These are phyloP conservation scores for Mortierella alpina DNA, from an alignment of 192 early-diverging fungal genomes.

Conservation along the genomic window DNA sequence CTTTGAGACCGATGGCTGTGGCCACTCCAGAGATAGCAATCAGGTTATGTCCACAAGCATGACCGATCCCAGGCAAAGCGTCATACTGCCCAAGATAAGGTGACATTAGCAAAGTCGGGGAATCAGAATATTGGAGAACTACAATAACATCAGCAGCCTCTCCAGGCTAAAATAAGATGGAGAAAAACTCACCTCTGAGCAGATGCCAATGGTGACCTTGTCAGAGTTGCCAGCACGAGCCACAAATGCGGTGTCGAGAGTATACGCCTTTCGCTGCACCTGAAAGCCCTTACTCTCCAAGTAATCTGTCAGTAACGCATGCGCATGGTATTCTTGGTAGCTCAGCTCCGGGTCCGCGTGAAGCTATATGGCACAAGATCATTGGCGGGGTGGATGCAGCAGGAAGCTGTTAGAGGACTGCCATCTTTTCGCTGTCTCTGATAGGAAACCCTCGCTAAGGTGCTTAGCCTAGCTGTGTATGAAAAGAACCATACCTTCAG, in stretches of 20 bases:
- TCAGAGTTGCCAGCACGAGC: constrained; percentile 56
- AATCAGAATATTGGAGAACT: too few species aligned
- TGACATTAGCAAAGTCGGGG: too few species aligned
- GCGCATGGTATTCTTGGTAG: constrained; percentile 68
- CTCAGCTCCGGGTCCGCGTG: constrained; percentile 71
- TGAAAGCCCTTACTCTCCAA: constrained; percentile 72
- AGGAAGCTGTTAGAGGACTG: not conserved
- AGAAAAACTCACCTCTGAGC: constrained; percentile 40
- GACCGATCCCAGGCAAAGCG: constrained; percentile 73
- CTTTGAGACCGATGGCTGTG: constrained; percentile 64
- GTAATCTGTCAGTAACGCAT: constrained; percentile 71
- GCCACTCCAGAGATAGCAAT: constrained; percentile 79
- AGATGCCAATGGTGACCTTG: constrained; percentile 47
- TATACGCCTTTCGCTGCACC: constrained; percentile 68
- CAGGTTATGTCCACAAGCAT: constrained; percentile 79
- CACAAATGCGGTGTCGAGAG: constrained; percentile 79
- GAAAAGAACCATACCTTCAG: constrained; percentile 42
- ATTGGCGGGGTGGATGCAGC: not conserved
- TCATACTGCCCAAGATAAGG: constrained; percentile 57
- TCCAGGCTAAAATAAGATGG: not conserved
- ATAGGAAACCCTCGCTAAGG: not conserved
- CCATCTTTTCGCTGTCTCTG: too few species aligned
- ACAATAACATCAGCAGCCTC: too few species aligned
- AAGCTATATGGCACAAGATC: constrained; percentile 39
- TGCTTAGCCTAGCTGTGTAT: not conserved